Base-by-base conservation (phyloP, 805 yeast genomes). In the Metschnikowia proteae region DNA sequence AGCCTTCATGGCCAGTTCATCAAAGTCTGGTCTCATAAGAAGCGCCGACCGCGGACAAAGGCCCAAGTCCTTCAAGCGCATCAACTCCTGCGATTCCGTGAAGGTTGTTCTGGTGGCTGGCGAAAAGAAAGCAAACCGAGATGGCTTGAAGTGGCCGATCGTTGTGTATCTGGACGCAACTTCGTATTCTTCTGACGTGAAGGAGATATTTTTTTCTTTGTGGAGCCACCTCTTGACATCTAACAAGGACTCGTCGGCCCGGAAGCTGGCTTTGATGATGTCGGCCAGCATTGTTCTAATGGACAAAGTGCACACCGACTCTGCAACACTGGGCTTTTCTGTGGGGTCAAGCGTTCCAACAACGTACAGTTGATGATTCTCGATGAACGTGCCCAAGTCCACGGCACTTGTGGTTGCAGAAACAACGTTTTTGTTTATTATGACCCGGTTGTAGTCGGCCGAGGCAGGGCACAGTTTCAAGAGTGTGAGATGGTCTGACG, bases 41-140 rank as follows among this genome's bases (percentile, higher is more conserved):
- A 90, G 64, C 0, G 86, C 88, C 8, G 95, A 83, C 49, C 95
- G 73, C 2, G 92, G 91, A 11, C 79, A 74, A 45, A 90, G 68
- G 23, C 80, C 82, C 47, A 90, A 68, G 3, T 71, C 76, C 26
- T 61, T 62, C 34, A 90, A 68, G 3, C 81, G 66, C 50, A 67
- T 57, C 38, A 58, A 66, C 48, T 74, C 73, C 56, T 89, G 92
- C 43, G 84, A 86, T 28, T 66, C 69, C 9, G 64, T 49, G 46
- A 58, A 73, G 0, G 80, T 77, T 3, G 75, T 77, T 2, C 82
- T 68, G 51, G 84, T 89, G 2, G 57, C 57, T 4, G 76, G 75
- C 37, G 64, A 56, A 49, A 65, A 71, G 52, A 73, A 71, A 2
- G 62, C 70, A 51, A 66, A 71, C 38, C 62, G 60, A 0, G 84